Evolutionary conservation across 495 filamentous ascomycete species (phyloP), one percentile per base, ranked within the genome.

Genomic region (Jackrogersella minutella): DNA sequence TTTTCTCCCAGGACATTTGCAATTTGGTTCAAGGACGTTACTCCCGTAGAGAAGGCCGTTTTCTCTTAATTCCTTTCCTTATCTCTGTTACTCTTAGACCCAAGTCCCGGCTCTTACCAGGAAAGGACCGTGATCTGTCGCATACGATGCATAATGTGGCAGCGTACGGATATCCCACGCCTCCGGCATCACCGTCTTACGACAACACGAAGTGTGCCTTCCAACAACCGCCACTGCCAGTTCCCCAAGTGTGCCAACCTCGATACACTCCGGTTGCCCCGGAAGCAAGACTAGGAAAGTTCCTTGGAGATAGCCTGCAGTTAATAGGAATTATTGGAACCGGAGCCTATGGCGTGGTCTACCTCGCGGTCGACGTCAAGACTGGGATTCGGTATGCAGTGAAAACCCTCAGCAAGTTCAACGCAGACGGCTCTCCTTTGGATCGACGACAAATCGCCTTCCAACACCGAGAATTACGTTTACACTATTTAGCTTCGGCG

Each of bases 281-380:
- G 40, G 92, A 97, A 84, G 91, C 95, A 74, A 89, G 93, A 68
- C 77, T 97, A 82, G 93, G 93, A 78, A 85, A 90, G 58, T 83
- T 96, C 64, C 81, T 97, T 65, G 93, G 90, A 74, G 86, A 88
- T 76, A 88, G 91, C 71, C 82, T 97, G 62, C 90, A 93, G 78
- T 84, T 97, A 62, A 92, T 88, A 50, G 83, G 87, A 61, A 91
- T 98, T 72, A 85, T 98, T 59, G 95, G 95, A 51, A 89, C 95
- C 44, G 95, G 95, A 57, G 95, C 95, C 57, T 99, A 99, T 79
- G 95, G 95, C 41, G 93, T 97, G 22, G 96, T 99, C 11, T 97
- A 99, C 80, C 91, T 90, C 33, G 95, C 95, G 68, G 81, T 93
- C 78, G 94, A 98, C 80, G 87, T 93, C 52, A 88, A 90, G 69